Percentiles rank a stretch among this genome's conserved stretches.
These are phyloP conservation scores for Suillus variegatus DNA, from an alignment of 768 basidiomycete genomes.

Conservation along the genomic window DNA sequence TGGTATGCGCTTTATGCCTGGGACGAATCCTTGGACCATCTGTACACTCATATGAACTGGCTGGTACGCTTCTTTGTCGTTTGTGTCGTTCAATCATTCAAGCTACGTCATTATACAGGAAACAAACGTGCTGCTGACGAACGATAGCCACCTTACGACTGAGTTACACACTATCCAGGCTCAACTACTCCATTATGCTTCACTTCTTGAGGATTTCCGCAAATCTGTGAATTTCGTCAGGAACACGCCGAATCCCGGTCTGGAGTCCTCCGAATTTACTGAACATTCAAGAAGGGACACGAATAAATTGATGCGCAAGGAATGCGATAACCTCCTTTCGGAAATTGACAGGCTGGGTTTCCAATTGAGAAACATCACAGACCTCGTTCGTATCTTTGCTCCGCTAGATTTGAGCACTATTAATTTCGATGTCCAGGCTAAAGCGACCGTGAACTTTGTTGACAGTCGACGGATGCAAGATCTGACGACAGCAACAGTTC, in stretches of 20 bases:
- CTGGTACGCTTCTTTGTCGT: constrained; percentile 35
- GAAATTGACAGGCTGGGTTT: constrained; percentile 49
- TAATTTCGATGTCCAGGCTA: constrained; percentile 39
- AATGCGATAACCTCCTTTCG: constrained; percentile 47
- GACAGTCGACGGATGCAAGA: constrained; percentile 37
- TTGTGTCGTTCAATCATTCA: constrained; percentile 3
- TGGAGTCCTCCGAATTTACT: constrained; percentile 31
- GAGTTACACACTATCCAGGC: constrained; percentile 60
- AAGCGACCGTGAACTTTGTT: constrained; percentile 52
- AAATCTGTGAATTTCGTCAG: constrained; percentile 52
- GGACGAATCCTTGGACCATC: constrained; percentile 57
- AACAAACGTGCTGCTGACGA: constrained; percentile 37
- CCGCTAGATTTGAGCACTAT: background rate
- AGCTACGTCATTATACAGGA: constrained; percentile 36
- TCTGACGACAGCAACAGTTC: constrained; percentile 12
- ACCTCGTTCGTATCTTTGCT: constrained; percentile 19
- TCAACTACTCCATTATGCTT: constrained; percentile 57
- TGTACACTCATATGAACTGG: constrained; percentile 52
- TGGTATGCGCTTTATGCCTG: constrained; percentile 66
- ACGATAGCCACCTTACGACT: constrained; percentile 45
- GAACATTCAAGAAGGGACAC: constrained; percentile 20
- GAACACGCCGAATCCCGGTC: constrained; percentile 49
- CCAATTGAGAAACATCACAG: constrained; percentile 26
- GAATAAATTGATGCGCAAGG: constrained; percentile 40
- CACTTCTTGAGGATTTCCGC: constrained; percentile 54